These are phyloP conservation scores for Penicillium sp. DNA, from an alignment of 2,329 filamentous ascomycete genomes.

Conservation along the genomic window DNA sequence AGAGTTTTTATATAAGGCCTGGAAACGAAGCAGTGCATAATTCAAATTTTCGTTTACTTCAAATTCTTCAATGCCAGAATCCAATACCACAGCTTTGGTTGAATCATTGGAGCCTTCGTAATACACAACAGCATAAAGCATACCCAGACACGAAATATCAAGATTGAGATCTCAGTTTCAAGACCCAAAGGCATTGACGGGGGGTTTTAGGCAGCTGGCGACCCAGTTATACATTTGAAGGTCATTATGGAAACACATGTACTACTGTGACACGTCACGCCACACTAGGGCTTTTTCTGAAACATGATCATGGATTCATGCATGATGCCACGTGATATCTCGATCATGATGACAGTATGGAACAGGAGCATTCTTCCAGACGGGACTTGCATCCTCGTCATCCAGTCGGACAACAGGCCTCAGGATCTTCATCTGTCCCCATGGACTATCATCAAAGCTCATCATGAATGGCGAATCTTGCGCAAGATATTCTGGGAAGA, in stretches of 20 bases:
- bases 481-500: conserved; percentile 16
- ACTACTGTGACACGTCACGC: conserved; percentile 1
- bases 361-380: conserved; percentile 15
- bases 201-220: too few relatives aligned
- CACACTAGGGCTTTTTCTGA: background rate
- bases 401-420: conserved; percentile 13
- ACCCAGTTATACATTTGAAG: background rate
- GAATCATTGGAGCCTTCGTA: background rate
- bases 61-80: background rate
- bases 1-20: conserved; percentile 23
- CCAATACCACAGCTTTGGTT: background rate
- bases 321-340: conserved; percentile 11
- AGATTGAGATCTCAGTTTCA: background rate
- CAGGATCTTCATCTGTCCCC: conserved; percentile 14
- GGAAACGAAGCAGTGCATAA: conserved; percentile 9
- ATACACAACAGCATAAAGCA: background rate
- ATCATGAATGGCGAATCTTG: conserved; percentile 17
- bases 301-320: background rate
- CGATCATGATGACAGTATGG: conserved; percentile 15
- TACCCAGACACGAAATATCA: background rate
- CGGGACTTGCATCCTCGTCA: conserved; percentile 15
- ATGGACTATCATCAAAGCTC: conserved; percentile 13
- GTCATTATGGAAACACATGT: background rate
- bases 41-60: background rate
- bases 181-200: too few relatives aligned